Evolutionary conservation across 495 filamentous ascomycete species (phyloP).

Genomic region (Platismatia glauca): DNA sequence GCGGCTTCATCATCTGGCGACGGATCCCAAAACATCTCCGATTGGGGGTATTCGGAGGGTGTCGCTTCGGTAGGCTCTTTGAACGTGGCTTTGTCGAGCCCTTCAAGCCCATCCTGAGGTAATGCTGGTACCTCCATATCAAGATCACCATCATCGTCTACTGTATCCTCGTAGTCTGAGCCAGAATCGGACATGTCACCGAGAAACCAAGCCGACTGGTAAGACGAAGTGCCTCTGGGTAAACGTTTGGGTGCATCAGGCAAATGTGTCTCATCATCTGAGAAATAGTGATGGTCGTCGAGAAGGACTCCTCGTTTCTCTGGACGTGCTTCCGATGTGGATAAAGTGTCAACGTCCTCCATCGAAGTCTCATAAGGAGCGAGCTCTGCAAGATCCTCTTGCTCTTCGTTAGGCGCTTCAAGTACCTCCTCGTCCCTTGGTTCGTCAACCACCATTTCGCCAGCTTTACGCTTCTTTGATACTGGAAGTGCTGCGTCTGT

Average conservation of each 20-base stretch:
- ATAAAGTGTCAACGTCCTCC: conserved; percentile 52
- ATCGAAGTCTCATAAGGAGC: conserved; percentile 78
- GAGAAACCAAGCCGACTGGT: conserved; percentile 90
- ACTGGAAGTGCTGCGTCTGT: conserved; percentile 54
- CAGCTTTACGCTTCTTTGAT: conserved; percentile 47
- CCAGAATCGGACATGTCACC: conserved; percentile 79
- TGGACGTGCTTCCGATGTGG: conserved; percentile 42
- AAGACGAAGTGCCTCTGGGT: conserved; percentile 84
- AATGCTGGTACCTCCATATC: conserved; percentile 35
- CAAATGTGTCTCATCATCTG: conserved; percentile 69
- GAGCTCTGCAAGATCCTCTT: conserved; percentile 71
- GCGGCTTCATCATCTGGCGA: conserved; percentile 78
- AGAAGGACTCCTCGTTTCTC: conserved; percentile 74
- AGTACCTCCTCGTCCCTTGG: conserved; percentile 45
- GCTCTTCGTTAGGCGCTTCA: conserved; percentile 61
- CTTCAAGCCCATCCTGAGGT: conserved; percentile 33
- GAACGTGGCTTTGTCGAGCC: conserved; percentile 36
- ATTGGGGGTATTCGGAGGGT: conserved; percentile 78
- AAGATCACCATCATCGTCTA: conserved; percentile 42
- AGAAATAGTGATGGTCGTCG: conserved; percentile 97
- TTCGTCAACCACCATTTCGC: conserved; percentile 62
- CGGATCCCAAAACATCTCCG: conserved; percentile 82
- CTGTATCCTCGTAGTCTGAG: conserved; percentile 67
- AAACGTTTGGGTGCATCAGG: conserved; percentile 59
- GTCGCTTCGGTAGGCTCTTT: conserved; percentile 61